Conservation (phyloP, 768 basidiomycete genomes). For the Auriculariales sp. region DNA sequence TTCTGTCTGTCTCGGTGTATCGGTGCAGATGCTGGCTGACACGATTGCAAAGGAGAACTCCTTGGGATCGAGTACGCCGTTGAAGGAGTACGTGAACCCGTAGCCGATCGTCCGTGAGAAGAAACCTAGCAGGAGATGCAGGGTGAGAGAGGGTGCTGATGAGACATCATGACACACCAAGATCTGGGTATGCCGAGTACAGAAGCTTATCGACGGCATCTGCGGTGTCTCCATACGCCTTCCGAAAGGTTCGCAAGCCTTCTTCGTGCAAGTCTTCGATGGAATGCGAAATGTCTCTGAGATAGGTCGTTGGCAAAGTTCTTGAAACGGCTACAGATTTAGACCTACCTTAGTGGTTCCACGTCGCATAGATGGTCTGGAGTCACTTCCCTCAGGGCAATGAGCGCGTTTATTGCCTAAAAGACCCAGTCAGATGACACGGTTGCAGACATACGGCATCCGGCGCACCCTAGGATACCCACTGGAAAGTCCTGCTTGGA, state of each 20-base stretch:
- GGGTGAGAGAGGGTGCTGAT: not conserved
- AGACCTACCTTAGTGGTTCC: constrained; percentile 28
- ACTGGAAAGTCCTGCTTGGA: constrained; percentile 43
- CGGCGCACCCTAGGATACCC: constrained; percentile 43
- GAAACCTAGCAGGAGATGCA: constrained; percentile 1
- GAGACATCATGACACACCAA: constrained; percentile 28
- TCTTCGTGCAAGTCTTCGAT: constrained; percentile 27
- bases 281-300: constrained; percentile 27
- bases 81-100: constrained; percentile 38
- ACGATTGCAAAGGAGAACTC: constrained; percentile 49
- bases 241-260: constrained; percentile 30
- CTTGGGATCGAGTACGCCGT: constrained; percentile 28
- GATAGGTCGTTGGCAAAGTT: not conserved
- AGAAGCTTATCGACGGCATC: constrained; percentile 32
- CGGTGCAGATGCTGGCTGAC: constrained; percentile 44
- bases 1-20: constrained; percentile 46
- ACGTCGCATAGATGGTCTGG: constrained; percentile 38
- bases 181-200: constrained; percentile 40
- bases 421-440: not conserved
- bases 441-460: not conserved
- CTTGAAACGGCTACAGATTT: not conserved
- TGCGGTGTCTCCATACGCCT: constrained; percentile 44
- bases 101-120: constrained; percentile 41
- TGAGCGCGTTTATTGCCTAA: constrained; percentile 45
- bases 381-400: constrained; percentile 33